These are phyloP conservation scores for Stereum hirsutum DNA, from an alignment of 1,284 basidiomycete genomes.

Conservation along the genomic window DNA sequence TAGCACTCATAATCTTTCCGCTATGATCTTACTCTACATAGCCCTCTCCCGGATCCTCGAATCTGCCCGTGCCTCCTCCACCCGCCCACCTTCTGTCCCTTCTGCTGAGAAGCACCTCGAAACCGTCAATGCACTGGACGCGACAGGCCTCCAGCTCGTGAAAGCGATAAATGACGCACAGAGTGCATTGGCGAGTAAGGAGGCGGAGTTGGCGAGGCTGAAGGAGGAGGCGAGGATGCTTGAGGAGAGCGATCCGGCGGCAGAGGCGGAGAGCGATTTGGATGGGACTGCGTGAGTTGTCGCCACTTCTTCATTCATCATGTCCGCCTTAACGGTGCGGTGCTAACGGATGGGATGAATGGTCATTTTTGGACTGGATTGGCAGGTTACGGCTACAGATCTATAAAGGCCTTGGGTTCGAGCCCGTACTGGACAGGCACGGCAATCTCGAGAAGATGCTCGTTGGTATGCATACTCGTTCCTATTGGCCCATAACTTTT, in stretches of 20 bases:
- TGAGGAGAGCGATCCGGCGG: conserved; percentile 62
- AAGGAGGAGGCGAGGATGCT: conserved; percentile 51
- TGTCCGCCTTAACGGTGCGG: not conserved
- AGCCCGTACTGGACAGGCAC: conserved; percentile 46
- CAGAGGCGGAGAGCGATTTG: conserved; percentile 62
- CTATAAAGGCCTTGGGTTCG: conserved; percentile 62
- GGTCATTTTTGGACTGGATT: not conserved
- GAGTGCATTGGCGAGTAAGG: conserved; percentile 50
- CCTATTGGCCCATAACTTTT: no score
- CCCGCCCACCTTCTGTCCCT: conserved; percentile 56
- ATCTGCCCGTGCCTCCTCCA: conserved; percentile 59
- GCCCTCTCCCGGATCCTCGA: conserved; percentile 61
- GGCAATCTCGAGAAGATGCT: conserved; percentile 50
- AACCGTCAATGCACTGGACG: conserved; percentile 56
- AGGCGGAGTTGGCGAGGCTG: conserved; percentile 56
- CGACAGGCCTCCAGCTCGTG: conserved; percentile 49
- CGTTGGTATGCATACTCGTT: conserved; percentile 57
- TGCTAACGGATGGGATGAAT: not conserved
- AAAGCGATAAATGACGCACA: conserved; percentile 72
- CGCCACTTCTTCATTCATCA: not conserved
- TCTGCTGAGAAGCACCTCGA: conserved; percentile 55
- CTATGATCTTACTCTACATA: conserved; percentile 16
- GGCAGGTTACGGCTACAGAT: conserved; percentile 54
- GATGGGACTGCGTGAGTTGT: conserved; percentile 58
- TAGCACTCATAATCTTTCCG: not conserved